Evolutionary conservation across 2,329 filamentous ascomycete genomes (phyloP), one percentile per base, ranked within the genome.

Genomic region (Alternaria arborescens): DNA sequence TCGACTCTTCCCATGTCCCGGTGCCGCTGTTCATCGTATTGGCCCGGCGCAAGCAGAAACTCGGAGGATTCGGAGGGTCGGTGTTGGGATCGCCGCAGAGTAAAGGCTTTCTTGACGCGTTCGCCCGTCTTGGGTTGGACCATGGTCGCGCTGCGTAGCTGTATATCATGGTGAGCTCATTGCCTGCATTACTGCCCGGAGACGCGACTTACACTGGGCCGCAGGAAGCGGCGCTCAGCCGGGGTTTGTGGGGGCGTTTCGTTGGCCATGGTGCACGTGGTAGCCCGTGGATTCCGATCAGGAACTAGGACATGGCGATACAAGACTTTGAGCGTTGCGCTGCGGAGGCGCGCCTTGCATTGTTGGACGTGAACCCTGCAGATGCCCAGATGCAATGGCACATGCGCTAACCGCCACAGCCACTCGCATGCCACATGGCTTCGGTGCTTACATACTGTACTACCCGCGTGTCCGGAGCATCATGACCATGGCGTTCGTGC

Each of bases 51-150:
- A 34, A 75, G 70, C 28, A 81, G 75, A 66, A 83, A 81, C 67
- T 79, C 77, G 68, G 75, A 73, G 52, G 77, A 78, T 41, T 77
- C 75, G 58, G 84, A 79, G 55, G 85, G 71, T 72, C 81, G 83
- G 20, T 70, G 65, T 32, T 52, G 57, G 24, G 70, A 55, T 69
- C 75, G 67, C 70, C 90, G 89, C 28, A 97, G 83, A 22, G 90
- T 94, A 70, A 97, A 93, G 63, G 90, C 86, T 64, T 91, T 91
- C 73, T 89, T 90, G 47, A 93, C 87, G 65, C 93, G 91, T 79
- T 97, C 91, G 71, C 94, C 94, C 3, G 93, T 97, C 60, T 86
- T 84, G 8, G 94, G 93, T 55, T 97, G 86, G 69, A 98, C 91
- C 77, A 96, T 93, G 44, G 92, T 95, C 67, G 92, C 92, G 76